Conservation (phyloP, 768 basidiomycete genomes). For the Dioszegia hungarica region DNA sequence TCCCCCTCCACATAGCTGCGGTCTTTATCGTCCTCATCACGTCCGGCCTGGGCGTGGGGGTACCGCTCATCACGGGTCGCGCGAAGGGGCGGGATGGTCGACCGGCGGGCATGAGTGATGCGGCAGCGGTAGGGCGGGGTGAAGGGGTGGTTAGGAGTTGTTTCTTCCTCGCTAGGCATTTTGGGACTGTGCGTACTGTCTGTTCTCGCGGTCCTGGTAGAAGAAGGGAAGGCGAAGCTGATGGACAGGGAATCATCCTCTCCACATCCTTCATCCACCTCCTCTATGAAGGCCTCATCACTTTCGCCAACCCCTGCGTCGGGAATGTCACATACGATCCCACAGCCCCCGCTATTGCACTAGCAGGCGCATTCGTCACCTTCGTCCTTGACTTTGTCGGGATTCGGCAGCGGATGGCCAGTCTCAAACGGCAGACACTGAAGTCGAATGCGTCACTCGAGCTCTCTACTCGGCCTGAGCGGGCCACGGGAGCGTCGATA, state of each 20-base stretch:
- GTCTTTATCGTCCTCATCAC: constrained; percentile 41
- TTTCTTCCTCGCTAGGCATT: constrained; percentile 43
- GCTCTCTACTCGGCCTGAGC: background rate
- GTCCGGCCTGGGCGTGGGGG: constrained; percentile 32
- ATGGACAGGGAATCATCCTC: constrained; percentile 44
- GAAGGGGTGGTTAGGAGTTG: constrained; percentile 21
- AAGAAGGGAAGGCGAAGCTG: background rate
- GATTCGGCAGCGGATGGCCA: constrained; percentile 19
- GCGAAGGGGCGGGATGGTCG: constrained; percentile 1
- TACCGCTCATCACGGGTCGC: constrained; percentile 30
- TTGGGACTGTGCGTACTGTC: constrained; percentile 31
- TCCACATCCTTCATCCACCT: constrained; percentile 49
- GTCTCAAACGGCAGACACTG: constrained; percentile 2
- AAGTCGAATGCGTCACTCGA: constrained; percentile 9
- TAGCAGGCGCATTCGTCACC: constrained; percentile 43
- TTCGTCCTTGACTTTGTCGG: constrained; percentile 47
- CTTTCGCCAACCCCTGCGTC: constrained; percentile 47
- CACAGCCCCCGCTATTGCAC: constrained; percentile 45
- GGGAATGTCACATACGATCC: constrained; percentile 48
- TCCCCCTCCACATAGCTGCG: constrained; percentile 34
- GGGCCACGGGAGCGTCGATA: too few relatives aligned
- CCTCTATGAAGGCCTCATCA: constrained; percentile 47
- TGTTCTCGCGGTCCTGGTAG: background rate
- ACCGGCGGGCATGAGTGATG: background rate
- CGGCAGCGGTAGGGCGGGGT: constrained; percentile 12